Conservation (phyloP, 306 rosid species). For the Senna siamea region DNA sequence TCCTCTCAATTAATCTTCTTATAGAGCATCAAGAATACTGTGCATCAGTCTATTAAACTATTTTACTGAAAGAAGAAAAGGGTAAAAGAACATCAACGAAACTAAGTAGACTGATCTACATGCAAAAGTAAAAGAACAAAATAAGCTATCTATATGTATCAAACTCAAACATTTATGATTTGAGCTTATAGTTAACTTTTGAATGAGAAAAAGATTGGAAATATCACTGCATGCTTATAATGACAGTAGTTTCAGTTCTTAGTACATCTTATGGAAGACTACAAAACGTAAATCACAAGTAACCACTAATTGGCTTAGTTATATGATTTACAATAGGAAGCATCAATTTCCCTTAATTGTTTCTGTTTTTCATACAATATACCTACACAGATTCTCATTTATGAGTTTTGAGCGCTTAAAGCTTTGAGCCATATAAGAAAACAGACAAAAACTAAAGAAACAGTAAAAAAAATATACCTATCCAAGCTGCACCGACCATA, state of each 20-base stretch:
- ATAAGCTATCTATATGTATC: not conserved
- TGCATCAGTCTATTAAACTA: not conserved
- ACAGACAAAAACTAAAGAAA: too few relatives aligned
- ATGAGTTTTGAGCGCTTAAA: not conserved
- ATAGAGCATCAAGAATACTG: not conserved
- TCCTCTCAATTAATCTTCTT: constrained; percentile 22
- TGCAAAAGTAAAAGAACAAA: too few relatives aligned
- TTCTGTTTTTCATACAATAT: too few relatives aligned
- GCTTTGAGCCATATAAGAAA: not conserved
- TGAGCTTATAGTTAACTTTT: too few relatives aligned
- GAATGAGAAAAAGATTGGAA: not conserved
- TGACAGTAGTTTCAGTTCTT: not conserved
- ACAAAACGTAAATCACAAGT: too few relatives aligned
- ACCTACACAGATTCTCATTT: not conserved
- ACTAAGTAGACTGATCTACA: too few relatives aligned
- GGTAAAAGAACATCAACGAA: not conserved
- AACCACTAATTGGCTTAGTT: too few relatives aligned
- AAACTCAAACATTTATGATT: not conserved
- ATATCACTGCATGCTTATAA: not conserved
- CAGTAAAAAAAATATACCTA: too few relatives aligned
- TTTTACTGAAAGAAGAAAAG: not conserved
- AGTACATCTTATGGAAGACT: not conserved
- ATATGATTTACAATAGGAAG: not conserved
- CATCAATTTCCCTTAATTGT: not conserved
- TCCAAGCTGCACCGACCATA: too few relatives aligned